These are phyloP conservation scores for Ceratobasidium papillatum DNA, from an alignment of 1,284 basidiomycete species.

Conservation along the genomic window DNA sequence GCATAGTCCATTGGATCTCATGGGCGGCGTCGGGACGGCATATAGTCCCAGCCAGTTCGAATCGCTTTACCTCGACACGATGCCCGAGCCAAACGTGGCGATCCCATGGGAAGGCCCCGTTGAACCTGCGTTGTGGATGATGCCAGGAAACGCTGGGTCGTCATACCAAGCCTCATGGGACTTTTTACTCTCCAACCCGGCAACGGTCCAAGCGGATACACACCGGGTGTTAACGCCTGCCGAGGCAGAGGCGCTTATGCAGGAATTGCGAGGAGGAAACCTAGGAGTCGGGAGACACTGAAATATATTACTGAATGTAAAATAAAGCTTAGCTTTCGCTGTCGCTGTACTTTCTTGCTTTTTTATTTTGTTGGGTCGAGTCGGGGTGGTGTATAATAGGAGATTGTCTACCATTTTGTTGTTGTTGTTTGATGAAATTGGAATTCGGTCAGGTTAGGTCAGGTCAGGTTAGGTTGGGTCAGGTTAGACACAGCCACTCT, in stretches of 20 bases:
- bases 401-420: not conserved
- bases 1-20: constrained; percentile 8
- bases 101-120: constrained; percentile 24
- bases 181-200: constrained; percentile 15
- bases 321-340: not conserved
- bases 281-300: not conserved
- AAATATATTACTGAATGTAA: not conserved
- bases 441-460: not conserved
- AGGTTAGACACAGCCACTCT: constrained; percentile 5
- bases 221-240: constrained; percentile 3
- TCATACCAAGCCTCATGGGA: constrained; percentile 25
- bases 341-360: not conserved
- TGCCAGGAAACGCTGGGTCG: not conserved
- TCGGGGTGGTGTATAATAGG: not conserved
- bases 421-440: not conserved
- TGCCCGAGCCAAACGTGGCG: constrained; percentile 10
- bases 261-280: constrained; percentile 1
- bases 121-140: constrained; percentile 26
- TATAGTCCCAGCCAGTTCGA: constrained; percentile 7
- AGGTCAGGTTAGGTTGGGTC: constrained; percentile 2
- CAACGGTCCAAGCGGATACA: not conserved
- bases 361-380: not conserved
- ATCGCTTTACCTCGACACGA: constrained; percentile 9
- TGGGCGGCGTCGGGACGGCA: not conserved
- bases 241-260: constrained; percentile 28